Evolutionary conservation across 768 basidiomycete genomes (phyloP).

Genomic region (Suillus americanus): DNA sequence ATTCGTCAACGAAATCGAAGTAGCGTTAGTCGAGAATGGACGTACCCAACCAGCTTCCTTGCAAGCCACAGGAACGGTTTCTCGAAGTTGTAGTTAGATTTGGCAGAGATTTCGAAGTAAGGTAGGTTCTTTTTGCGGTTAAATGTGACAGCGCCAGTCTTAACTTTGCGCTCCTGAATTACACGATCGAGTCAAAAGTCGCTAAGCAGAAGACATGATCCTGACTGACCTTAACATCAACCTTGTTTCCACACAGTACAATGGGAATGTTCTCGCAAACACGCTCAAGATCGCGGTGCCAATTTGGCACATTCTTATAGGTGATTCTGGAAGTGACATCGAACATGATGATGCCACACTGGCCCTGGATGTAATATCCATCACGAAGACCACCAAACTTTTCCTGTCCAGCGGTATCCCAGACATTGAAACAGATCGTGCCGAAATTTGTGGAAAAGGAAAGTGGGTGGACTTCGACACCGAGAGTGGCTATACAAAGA

Average conservation of each 20-base stretch:
- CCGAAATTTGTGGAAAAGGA: constrained; percentile 98
- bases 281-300: constrained; percentile 99
- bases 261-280: constrained; percentile 99
- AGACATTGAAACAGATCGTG: constrained; percentile 98
- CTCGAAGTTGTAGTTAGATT: constrained; percentile 99
- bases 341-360: constrained; percentile 99
- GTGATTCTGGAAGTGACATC: constrained; percentile 99
- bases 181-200: constrained; percentile 9
- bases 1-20: not conserved
- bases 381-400: constrained; percentile 99
- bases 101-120: constrained; percentile 99
- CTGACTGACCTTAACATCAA: constrained; percentile 89
- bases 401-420: constrained; percentile 99
- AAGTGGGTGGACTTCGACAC: constrained; percentile 98
- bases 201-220: not conserved
- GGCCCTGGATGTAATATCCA: constrained; percentile 95
- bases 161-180: constrained; percentile 95
- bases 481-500: constrained; percentile 79
- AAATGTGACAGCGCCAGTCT: constrained; percentile 98
- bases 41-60: constrained; percentile 94
- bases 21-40: constrained; percentile 9
- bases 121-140: constrained; percentile 99
- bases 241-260: constrained; percentile 99
- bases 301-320: constrained; percentile 99
- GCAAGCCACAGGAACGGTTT: constrained; percentile 99